These are phyloP conservation scores for Candida railenensis DNA, from an alignment of 805 yeast species.

Conservation along the genomic window DNA sequence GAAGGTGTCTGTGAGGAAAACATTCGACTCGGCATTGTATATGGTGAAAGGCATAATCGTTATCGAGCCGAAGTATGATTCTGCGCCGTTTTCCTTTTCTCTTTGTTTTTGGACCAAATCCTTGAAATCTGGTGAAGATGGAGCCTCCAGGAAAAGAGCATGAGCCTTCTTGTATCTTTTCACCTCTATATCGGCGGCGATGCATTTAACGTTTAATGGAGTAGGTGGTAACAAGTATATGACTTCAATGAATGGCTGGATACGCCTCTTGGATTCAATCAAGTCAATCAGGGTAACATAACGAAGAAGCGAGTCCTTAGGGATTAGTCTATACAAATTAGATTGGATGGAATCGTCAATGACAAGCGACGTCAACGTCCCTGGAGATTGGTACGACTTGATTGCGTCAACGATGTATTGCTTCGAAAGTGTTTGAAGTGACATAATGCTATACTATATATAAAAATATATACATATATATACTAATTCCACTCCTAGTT, in stretches of 20 bases:
- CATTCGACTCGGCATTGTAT: conserved; percentile 66
- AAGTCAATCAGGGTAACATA: conserved; percentile 63
- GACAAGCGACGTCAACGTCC: conserved; percentile 41
- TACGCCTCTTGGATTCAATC: conserved; percentile 59
- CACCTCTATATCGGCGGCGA: conserved; percentile 70
- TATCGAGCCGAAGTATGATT: background rate
- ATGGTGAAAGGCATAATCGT: conserved; percentile 24
- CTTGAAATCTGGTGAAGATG: conserved; percentile 2
- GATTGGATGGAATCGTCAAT: conserved; percentile 56
- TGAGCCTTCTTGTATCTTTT: conserved; percentile 75
- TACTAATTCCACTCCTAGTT: no score
- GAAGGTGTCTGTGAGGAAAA: conserved; percentile 62
- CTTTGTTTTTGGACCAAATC: background rate
- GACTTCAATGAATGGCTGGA: conserved; percentile 69
- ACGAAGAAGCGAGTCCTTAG: conserved; percentile 47
- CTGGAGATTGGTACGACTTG: conserved; percentile 27
- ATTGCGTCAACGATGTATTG: conserved; percentile 30
- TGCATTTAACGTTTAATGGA: conserved; percentile 67
- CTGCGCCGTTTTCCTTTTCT: conserved; percentile 8
- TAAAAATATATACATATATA: no score
- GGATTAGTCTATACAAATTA: conserved; percentile 47
- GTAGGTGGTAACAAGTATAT: conserved; percentile 76
- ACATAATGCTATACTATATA: no score
- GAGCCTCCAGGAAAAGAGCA: conserved; percentile 65
- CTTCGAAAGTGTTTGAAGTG: conserved; percentile 4